Base-by-base conservation (phyloP, 1,284 basidiomycete genomes). In the Inonotus obliquus region DNA sequence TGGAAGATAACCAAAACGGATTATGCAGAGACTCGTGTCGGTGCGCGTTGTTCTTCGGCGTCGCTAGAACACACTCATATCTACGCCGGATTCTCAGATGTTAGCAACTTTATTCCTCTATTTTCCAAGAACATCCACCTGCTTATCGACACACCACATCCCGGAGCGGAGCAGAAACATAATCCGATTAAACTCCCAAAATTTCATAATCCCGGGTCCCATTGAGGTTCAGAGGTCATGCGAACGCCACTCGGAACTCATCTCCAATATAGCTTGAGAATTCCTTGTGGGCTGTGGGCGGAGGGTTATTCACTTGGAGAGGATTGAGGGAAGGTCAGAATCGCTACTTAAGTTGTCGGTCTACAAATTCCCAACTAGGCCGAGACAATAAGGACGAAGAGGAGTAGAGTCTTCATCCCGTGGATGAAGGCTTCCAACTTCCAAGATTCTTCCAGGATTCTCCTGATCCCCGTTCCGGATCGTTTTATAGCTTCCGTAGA, bases 331-430 rank as follows among this genome's bases (percentile, higher is more conserved):
- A 52, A 52, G 51, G 11, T n/a, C 10, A 52, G 17, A 52, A 14
- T 17, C 17, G 32, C 51, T 32, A 7, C n/a, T 49, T 39, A 44
- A 44, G 32, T 14, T 44, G 39, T 29, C 19, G 39, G 55, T 45
- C 41, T 10, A n/a, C 21, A 27, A 23, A 45, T 57, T n/a, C 55
- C 55, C 37, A 55, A 29, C 25, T 47, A 19, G 27, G 55, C 55
- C 25, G 19, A 57, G 55, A 57, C 55, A 57, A 57, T 57, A 57
- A 57, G 55, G 39, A 32, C 19, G 13, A 29, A 53, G 35, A 35
- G 4, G 51, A n/a, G n/a, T 27, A 11, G n/a, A 7, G 21, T 38
- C 35, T 19, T 49, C 47, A 23, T 49, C 23, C 47, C 11, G 13
- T n/a, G 17, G 11, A 49, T 32, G 25, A n/a, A n/a, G n/a, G n/a